Base-by-base conservation (phyloP, 75 land plant species). In the Larix kaempferi region DNA sequence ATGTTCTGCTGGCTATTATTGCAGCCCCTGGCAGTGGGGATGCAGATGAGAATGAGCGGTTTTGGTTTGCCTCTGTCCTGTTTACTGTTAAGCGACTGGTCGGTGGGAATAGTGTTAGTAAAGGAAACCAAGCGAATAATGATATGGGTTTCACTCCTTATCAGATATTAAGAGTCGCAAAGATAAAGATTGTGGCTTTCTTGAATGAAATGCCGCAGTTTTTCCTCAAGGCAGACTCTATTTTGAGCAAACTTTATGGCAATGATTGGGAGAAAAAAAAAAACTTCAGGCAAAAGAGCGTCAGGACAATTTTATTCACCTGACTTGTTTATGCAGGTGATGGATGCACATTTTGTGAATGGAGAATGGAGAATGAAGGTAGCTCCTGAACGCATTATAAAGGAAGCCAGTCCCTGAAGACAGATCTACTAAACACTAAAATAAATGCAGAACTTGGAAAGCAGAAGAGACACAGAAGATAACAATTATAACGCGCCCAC, bases 161-260 rank as follows among this genome's bases (percentile, higher is more conserved):
- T 66, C 93, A 92, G 79, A 88, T 96, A 41, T 78, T 96, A 84
- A 86, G 89, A 72, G 86, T 67, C 41, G 73, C 86, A 27, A 92
- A 90, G 61, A 77, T 96, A 41, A 96, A 86, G 74, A 76, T 91
- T 72, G 87, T 87, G 64, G 95, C 89, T 57, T 92, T 94, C 59
- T 92, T 88, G 76, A 92, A 87, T 82, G 99, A 97, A 86, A 82
- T 97, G 49, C 95, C 93, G 12, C 98, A 92, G 58, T 89, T 94
- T 83, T 72, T 86, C 67, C 77, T 86, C 10, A 97, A 89, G 77
- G 86, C 82, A 62, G 94, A 85, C 59, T 78, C 86, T 62, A 76
- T 81, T 62, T 49, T 97, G 49, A 78, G 76, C 73, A 79, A 82
- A 14, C 66, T 90, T 19, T 94, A 92, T 86, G 99, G 98, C 10